Evolutionary conservation across 352 stramenopile genomes (phyloP), one percentile per base, ranked within the genome.

Genomic region (Phytophthora capsici): DNA sequence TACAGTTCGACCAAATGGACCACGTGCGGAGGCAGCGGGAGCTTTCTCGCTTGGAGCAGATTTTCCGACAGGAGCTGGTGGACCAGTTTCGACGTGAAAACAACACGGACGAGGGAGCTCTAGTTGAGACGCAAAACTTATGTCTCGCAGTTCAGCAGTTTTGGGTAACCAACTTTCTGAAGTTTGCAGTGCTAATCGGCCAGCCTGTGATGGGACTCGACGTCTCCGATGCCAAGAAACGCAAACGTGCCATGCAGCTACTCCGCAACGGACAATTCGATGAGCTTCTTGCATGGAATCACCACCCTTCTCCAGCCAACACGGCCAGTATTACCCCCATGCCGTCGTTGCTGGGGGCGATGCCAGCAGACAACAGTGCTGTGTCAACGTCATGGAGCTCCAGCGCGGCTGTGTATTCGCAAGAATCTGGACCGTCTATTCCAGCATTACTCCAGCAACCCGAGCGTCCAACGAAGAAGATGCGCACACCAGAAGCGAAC

Each of bases 141-240:
- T 78, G 84, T 17, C 75, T 86, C 32, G 87, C 87, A 5, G 87
- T 94, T 45, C 83, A 91, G 65, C 84, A 95, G 71, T 95, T 95
- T 49, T 95, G 87, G 87, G 84, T 93, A 30, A 65, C 61, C 67
- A 93, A 92, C 55, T 92, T 95, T 55, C 70, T 95, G 58, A 93
- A 92, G 63, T 90, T 95, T 46, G 82, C 87, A 4, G 75, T 95
- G 20, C 67, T 89, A 7, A 72, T 94, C 8, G 87, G 82, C 14
- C 87, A 95, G 67, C 71, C 80, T 1, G 84, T 95, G 19, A 69
- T 87, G 26, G 85, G 87, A 0, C 69, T 94, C 20, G 84, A 94
- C 52, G 71, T 93, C 37, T 91, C 87, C 19, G 81, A 93, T 68
- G 71, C 78, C 45, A 94, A 92, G 79, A 95, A 95, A 73, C 81